phyloP scores from a whole-genome alignment of 805 yeast species.

The Ogataea pini region DNA sequence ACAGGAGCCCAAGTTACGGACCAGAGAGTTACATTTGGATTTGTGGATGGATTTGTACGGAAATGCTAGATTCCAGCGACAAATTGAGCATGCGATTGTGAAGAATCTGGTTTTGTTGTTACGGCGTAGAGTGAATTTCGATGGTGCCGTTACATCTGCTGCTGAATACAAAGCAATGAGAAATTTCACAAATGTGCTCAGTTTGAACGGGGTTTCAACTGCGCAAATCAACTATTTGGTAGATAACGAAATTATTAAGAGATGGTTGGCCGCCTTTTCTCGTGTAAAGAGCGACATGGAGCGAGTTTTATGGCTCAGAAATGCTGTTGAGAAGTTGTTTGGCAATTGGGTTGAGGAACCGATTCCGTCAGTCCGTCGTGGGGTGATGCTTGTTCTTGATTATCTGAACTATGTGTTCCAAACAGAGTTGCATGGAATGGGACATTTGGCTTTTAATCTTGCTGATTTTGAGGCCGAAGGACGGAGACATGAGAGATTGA shows the following conservation, averaged over 20 bases:
- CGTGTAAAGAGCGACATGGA: background rate
- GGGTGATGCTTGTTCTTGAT: conserved; percentile 14
- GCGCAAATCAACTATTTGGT: conserved; percentile 19
- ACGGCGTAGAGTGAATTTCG: conserved; percentile 4
- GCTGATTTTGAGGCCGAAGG: background rate
- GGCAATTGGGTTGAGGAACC: conserved; percentile 4
- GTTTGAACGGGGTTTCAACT: conserved; percentile 9
- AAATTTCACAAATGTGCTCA: conserved; percentile 10
- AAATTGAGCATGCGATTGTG: conserved; percentile 42
- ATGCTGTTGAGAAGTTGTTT: conserved; percentile 10
- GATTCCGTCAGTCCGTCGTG: conserved; percentile 11
- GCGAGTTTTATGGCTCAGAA: conserved; percentile 12
- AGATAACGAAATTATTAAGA: conserved; percentile 22
- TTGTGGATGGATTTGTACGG: conserved; percentile 39
- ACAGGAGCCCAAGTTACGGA: conserved; percentile 6
- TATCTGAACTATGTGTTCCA: conserved; percentile 16
- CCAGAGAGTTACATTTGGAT: conserved; percentile 22
- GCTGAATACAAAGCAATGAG: conserved; percentile 1
- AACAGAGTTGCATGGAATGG: conserved; percentile 15
- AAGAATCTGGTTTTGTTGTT: conserved; percentile 52
- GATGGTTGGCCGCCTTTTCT: conserved; percentile 19
- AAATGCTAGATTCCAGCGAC: conserved; percentile 19
- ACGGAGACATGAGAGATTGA: conserved; percentile 5
- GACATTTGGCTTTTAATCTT: too few species aligned
- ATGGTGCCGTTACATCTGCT: background rate